Conservation (phyloP, 2,329 filamentous ascomycete genomes). For the Dendryphion nanum region DNA sequence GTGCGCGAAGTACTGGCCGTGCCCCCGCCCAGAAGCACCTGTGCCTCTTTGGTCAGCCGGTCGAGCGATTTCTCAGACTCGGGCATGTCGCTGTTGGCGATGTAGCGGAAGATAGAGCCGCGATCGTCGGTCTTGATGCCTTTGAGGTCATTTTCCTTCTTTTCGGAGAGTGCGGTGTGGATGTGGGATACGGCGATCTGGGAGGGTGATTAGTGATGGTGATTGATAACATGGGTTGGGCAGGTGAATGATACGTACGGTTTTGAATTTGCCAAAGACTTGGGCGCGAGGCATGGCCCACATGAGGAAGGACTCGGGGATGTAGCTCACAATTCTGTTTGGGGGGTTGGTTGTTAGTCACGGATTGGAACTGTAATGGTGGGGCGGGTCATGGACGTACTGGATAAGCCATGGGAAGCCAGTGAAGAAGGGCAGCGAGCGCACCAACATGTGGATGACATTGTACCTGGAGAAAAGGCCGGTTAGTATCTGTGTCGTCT, state of each 20-base stretch:
- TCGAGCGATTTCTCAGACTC: conserved; percentile 10
- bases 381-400: too few relatives aligned
- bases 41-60: conserved; percentile 22
- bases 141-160: not conserved
- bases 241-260: too few relatives aligned
- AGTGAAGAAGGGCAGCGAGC: not conserved
- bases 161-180: not conserved
- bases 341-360: too few relatives aligned
- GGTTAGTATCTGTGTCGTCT: too few relatives aligned
- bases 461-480: not conserved
- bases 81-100: conserved; percentile 21
- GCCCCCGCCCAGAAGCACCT: conserved; percentile 15
- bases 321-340: not conserved
- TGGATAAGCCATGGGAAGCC: not conserved
- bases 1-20: conserved; percentile 8
- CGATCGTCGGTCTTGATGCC: not conserved
- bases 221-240: too few relatives aligned
- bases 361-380: too few relatives aligned
- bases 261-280: conserved; percentile 1
- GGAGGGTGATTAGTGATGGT: not conserved
- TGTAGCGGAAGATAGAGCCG: conserved; percentile 27
- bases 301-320: not conserved
- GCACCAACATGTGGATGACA: not conserved
- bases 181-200: not conserved
- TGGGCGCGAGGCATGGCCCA: not conserved